Conservation (phyloP, 129 eudicot genomes). For the Flaveria bidentis region DNA sequence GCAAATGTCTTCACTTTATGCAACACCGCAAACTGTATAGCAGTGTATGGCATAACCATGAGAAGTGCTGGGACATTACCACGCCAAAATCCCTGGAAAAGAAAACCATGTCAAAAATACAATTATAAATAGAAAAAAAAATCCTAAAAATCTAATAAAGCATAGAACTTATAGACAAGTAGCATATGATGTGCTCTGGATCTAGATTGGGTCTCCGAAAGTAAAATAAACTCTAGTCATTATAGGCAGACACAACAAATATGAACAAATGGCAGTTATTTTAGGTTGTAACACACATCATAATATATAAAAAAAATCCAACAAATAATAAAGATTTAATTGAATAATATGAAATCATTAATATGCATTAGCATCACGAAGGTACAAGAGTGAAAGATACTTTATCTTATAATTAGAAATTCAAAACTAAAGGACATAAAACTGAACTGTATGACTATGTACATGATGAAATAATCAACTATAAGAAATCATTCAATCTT, state of each 20-base stretch:
- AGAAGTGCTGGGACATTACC: slow-evolving; percentile 96
- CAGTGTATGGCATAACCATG: slow-evolving; percentile 98
- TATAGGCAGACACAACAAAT: background rate
- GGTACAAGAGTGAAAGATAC: background rate
- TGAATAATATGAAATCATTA: background rate
- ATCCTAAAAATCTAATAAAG: background rate
- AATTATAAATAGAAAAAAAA: background rate
- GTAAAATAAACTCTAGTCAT: slow-evolving; percentile 3
- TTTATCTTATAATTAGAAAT: background rate
- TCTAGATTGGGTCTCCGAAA: background rate
- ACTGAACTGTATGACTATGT: background rate
- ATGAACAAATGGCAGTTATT: background rate
- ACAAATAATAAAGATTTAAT: background rate
- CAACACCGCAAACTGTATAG: slow-evolving; percentile 84
- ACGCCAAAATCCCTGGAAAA: slow-evolving; percentile 91
- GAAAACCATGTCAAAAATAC: slow-evolving; percentile 1
- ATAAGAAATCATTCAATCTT: background rate
- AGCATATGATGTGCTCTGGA: slow-evolving; percentile 9
- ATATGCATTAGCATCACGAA: background rate
- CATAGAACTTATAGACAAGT: background rate
- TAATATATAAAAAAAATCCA: background rate
- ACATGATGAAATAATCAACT: slow-evolving; percentile 16
- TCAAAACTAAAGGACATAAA: background rate
- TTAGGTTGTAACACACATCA: background rate
- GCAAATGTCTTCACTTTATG: slow-evolving; percentile 80